Percentiles rank a stretch among this genome's conserved stretches.
phyloP scores from a whole-genome alignment of 164 flowering plant genomes.

The Magnolia changhungtana region DNA sequence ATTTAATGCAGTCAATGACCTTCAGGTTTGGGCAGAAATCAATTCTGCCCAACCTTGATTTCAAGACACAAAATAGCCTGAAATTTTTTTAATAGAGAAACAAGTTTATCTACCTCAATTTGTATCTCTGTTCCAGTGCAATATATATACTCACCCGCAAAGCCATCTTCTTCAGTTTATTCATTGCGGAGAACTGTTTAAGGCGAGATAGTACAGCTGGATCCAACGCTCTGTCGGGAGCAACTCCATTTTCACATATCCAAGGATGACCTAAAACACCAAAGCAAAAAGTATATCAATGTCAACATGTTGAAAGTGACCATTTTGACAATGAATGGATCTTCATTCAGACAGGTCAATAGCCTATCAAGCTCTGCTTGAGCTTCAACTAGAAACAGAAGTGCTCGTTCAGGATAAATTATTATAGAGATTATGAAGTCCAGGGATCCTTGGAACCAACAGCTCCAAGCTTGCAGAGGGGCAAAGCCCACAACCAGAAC shows the following conservation, averaged over 20 bases:
- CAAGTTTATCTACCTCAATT: neutral
- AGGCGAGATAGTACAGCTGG: conserved; percentile 99
- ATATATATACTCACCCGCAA: conserved; percentile 61
- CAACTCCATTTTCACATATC: conserved; percentile 98
- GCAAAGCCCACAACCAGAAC: neutral
- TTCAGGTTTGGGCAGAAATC: neutral
- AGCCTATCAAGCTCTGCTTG: no score
- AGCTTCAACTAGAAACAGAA: no score
- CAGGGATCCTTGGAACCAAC: neutral
- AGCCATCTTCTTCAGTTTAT: conserved; percentile 98
- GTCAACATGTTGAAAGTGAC: neutral
- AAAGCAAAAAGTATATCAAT: neutral
- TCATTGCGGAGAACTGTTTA: conserved; percentile 97
- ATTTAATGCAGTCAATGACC: neutral
- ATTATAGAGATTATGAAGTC: neutral
- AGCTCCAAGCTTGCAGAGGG: neutral
- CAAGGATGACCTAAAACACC: conserved; percentile 88
- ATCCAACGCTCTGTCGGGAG: conserved; percentile 90
- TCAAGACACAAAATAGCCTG: neutral
- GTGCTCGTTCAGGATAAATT: neutral
- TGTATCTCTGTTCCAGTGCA: neutral
- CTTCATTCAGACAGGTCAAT: no score
- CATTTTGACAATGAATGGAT: neutral
- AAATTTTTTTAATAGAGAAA: no score
- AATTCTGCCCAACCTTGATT: neutral